Evolutionary conservation across 441 rosid species (phyloP), one percentile per base, ranked within the genome.

Genomic region (Corymbia calophylla): DNA sequence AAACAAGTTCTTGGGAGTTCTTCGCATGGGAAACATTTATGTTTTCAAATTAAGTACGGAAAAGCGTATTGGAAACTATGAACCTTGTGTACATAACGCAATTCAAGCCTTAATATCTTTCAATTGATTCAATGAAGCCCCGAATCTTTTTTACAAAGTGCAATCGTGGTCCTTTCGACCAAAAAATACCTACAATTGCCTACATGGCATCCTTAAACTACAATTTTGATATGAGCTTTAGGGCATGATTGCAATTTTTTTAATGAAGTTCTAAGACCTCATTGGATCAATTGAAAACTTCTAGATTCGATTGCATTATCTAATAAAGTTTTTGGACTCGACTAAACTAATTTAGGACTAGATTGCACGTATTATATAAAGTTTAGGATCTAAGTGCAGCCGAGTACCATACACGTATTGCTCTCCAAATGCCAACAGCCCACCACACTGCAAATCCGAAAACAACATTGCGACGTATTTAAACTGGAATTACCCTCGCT

Each of bases 81-180:
- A 10, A 12, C 39, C 29, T 70, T 70, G 7, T 21, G 6, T 70
- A 35, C 23, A 70, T 10, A 35, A 12, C 19, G 14, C 47, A 70
- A 35, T 70, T 70, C 3, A 0, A 66, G 18, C 31, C 31, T 70
- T 70, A 1, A 70, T 0, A 70, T 70, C 13, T 21, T 35, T 35
- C 48, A 70, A 35, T 9, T 35, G 29, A 70, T 35, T 70, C 2
- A 35, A 70, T 70, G 19, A 70, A 70, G 48, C 9, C 15, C 2
- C 2, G 1, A 62, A 29, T 62, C 18, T 62, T 62, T 13, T 62
- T 62, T 0, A 7, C 0, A 64, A n/a, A 39, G 9, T 21, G 14
- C 48, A 73, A 39, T 39, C 82, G 21, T 13, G 6, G 49, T 21
- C 9, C 29, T 11, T 39, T 73, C 4, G 48, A 73, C 39, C 39